Evolutionary conservation across 2,329 filamentous ascomycete species (phyloP).

Genomic region (Ascochyta rabiei): DNA sequence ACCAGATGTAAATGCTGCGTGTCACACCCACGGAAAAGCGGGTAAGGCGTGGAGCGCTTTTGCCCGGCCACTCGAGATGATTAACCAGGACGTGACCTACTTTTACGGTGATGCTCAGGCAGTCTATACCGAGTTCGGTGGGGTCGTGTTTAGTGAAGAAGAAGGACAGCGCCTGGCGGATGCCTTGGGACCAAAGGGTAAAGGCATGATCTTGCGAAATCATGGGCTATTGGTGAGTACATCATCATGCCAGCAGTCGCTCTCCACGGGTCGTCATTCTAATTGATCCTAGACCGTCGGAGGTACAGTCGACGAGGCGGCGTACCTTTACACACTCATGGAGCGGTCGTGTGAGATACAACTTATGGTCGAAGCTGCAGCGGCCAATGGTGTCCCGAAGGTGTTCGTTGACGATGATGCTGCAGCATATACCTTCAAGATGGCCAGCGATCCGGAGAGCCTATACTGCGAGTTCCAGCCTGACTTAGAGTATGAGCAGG

Average conservation of each 20-base stretch:
- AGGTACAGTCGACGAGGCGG: slow-evolving; percentile 74
- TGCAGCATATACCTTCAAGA: slow-evolving; percentile 60
- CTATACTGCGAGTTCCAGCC: slow-evolving; percentile 61
- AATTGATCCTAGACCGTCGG: slow-evolving; percentile 62
- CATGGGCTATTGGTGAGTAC: slow-evolving; percentile 65
- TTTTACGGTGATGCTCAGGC: slow-evolving; percentile 68
- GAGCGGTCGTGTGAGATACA: slow-evolving; percentile 74
- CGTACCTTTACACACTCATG: slow-evolving; percentile 71
- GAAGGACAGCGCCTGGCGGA: slow-evolving; percentile 69
- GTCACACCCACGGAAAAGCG: slow-evolving; percentile 70
- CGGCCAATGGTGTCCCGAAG: slow-evolving; percentile 59
- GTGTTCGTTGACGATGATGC: slow-evolving; percentile 62
- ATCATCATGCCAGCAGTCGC: background rate
- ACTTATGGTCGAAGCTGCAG: slow-evolving; percentile 70
- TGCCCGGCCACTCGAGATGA: slow-evolving; percentile 69
- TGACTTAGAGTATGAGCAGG: slow-evolving; percentile 55
- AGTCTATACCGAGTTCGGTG: slow-evolving; percentile 69
- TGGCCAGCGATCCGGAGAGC: slow-evolving; percentile 55
- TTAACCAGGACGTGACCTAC: slow-evolving; percentile 70
- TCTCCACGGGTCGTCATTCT: background rate
- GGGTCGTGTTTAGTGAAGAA: slow-evolving; percentile 66
- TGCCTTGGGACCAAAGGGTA: slow-evolving; percentile 66
- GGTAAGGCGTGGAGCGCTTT: slow-evolving; percentile 74
- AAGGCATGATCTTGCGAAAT: slow-evolving; percentile 70
- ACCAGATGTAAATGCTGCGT: slow-evolving; percentile 69